Percentiles rank a stretch among this genome's conserved stretches.
Evolutionary conservation across 169 alveolate species (phyloP).

Genomic region (Cyclospora cayetanensis): DNA sequence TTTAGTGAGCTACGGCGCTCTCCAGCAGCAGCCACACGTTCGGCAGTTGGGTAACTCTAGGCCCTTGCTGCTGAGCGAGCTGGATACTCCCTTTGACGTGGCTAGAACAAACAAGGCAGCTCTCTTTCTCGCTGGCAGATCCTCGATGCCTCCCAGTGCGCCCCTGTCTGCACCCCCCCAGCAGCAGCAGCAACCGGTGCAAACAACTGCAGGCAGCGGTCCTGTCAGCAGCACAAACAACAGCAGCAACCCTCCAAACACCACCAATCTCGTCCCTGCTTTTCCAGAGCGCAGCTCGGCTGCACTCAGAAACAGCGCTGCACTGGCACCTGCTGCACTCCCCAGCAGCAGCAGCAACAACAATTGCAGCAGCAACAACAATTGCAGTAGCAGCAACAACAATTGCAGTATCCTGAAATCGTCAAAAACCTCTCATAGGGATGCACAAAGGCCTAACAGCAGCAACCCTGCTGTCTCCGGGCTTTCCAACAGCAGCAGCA

Average conservation of each 20-base stretch:
- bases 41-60: slow-evolving; percentile 1
- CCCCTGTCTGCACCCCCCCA: background rate
- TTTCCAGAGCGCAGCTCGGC: slow-evolving; percentile 44
- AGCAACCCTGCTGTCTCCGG: background rate
- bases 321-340: background rate
- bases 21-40: background rate
- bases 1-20: background rate
- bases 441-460: background rate
- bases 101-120: slow-evolving; percentile 42
- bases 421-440: background rate
- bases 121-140: slow-evolving; percentile 30
- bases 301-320: background rate
- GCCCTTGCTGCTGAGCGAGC: slow-evolving; percentile 67
- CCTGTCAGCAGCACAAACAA: background rate
- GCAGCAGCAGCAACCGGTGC: slow-evolving; percentile 37
- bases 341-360: slow-evolving; percentile 12
- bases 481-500: background rate
- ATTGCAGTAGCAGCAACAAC: background rate
- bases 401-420: background rate
- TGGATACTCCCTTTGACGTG: slow-evolving; percentile 61
- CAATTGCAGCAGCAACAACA: slow-evolving; percentile 35
- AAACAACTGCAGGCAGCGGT: background rate
- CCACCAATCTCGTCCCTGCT: background rate
- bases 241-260: too few species aligned
- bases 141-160: background rate